These are phyloP conservation scores for Pichia terricola DNA, from an alignment of 1,139 yeast species.

Conservation along the genomic window DNA sequence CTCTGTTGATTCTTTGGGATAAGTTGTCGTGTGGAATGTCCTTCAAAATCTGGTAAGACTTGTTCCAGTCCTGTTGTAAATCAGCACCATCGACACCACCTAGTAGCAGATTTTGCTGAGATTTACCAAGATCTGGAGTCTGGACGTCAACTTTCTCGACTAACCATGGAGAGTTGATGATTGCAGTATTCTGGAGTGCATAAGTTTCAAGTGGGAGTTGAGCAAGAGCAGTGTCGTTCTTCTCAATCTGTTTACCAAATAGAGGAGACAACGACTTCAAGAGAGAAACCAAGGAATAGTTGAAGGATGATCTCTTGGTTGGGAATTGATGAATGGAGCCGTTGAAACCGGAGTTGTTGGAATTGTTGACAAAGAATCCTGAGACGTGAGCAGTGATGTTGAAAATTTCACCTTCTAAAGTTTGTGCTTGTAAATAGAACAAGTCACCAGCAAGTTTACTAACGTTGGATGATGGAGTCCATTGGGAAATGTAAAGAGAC, in stretches of 20 bases:
- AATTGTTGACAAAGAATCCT: constrained; percentile 73
- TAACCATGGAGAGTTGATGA: constrained; percentile 71
- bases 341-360: constrained; percentile 50
- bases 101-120: constrained; percentile 45
- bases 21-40: constrained; percentile 55
- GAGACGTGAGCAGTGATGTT: constrained; percentile 69
- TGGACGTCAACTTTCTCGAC: constrained; percentile 28
- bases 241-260: constrained; percentile 29
- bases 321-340: constrained; percentile 5
- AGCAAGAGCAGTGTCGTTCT: constrained; percentile 33
- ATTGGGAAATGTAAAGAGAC: constrained; percentile 58
- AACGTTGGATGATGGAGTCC: constrained; percentile 61
- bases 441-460: constrained; percentile 66
- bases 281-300: constrained; percentile 44
- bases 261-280: constrained; percentile 47
- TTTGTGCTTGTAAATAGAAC: constrained; percentile 61
- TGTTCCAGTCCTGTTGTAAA: constrained; percentile 73
- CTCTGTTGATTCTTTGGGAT: constrained; percentile 66
- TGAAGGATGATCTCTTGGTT: constrained; percentile 27
- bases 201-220: constrained; percentile 45
- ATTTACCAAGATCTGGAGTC: constrained; percentile 51
- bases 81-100: constrained; percentile 55
- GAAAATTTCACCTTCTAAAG: constrained; percentile 71
- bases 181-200: constrained; percentile 50
- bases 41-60: constrained; percentile 73